Base-by-base conservation (phyloP, 2,329 filamentous ascomycete species). In the Cordyceps fumosorosea region DNA sequence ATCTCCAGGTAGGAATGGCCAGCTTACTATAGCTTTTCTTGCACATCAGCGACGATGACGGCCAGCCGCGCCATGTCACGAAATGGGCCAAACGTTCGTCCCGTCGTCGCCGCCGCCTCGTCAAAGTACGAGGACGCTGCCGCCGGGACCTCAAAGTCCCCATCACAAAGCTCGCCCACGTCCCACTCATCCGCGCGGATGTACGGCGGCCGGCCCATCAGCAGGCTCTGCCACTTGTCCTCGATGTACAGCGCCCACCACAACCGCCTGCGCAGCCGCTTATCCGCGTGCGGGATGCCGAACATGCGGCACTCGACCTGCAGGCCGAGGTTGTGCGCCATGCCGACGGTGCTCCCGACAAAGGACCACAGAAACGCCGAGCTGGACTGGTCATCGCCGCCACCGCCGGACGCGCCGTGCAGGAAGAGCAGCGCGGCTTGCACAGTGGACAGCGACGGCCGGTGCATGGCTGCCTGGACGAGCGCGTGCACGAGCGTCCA, bases 191-290 rank as follows among this genome's bases (percentile, higher is more conserved):
- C 69, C 0, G 62, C 62, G 4, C 69, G 69, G 29, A 76, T 73
- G 54, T 72, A 74, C 1, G 74, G 69, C 2, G 75, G 74, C 2
- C 72, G 68, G 0, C 75, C 75, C 62, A 70, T 65, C 7, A 75
- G 67, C n/a, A 77, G 60, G 11, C 70, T 70, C 4, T 69, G 67
- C 70, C 74, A 76, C 63, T 74, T 76, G 44, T 77, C 75, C 60
- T 76, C 72, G 18, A 70, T 65, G 54, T 75, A 77, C 5, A 76
- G 65, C 6, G 73, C 72, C 75, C 75, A 77, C 74, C 75, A 77
- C 8, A 77, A 65, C 6, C 75, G 67, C 22, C 73, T 65, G 2
- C 75, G 70, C 8, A 76, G 67, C 11, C 73, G 68, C 58, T 75
- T 75, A 58, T 76, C 74, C 69, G 72, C 73, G 2, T 68, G 65